Percentiles rank a stretch among this genome's conserved stretches.
Evolutionary conservation across 2,329 filamentous ascomycete species (phyloP).

Genomic region (Colletotrichum echinochloae): DNA sequence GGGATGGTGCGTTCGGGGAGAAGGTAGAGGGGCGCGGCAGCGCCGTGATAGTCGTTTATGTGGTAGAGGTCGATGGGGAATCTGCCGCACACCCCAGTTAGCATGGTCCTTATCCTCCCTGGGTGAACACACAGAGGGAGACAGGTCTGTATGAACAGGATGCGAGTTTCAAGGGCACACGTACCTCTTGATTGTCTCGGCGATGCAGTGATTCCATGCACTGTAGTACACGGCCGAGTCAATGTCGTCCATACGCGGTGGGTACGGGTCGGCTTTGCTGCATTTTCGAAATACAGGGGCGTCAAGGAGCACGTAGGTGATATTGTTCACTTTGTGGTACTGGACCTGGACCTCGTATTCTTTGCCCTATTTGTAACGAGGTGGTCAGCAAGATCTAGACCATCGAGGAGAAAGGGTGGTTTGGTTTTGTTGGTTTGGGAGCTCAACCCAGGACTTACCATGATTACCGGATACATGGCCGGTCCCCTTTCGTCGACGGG

Average conservation of each 20-base stretch:
- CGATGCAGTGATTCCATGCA: constrained; percentile 75
- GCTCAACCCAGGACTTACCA: neutral
- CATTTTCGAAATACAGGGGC: constrained; percentile 75
- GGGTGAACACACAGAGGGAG: neutral
- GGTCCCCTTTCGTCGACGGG: neutral
- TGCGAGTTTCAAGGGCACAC: neutral
- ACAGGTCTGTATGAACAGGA: neutral
- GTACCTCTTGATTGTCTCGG: constrained; percentile 55
- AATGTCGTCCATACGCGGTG: constrained; percentile 76
- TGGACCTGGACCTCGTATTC: constrained; percentile 72
- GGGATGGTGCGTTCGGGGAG: constrained; percentile 69
- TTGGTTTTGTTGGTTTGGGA: neutral
- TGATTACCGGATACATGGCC: neutral
- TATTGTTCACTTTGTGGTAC: constrained; percentile 72
- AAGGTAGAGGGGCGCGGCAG: constrained; percentile 72
- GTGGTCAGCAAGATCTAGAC: neutral
- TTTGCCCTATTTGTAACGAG: constrained; percentile 48
- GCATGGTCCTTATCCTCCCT: neutral
- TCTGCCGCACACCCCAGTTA: constrained; percentile 58
- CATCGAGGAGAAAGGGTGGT: neutral
- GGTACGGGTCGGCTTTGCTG: constrained; percentile 72
- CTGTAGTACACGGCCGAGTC: constrained; percentile 77
- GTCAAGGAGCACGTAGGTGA: constrained; percentile 76
- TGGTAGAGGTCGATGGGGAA: constrained; percentile 75
- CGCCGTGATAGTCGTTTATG: constrained; percentile 75